Conservation (phyloP, 1,284 basidiomycete genomes). For the Vanrija sp. region DNA sequence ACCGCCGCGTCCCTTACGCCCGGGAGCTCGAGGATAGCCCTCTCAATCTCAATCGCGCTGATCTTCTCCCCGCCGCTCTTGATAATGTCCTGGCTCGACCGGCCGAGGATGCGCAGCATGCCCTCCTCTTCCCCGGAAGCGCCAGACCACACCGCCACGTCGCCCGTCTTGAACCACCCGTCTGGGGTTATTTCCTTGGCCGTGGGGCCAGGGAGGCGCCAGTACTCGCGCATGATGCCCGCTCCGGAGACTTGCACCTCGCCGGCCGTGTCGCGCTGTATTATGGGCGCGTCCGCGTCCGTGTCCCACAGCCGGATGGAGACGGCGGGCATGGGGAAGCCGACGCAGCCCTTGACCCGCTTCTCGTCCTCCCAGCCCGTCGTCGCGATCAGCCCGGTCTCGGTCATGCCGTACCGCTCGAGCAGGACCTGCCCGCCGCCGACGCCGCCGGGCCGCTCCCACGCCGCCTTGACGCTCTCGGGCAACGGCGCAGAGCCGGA, state of each 20-base stretch:
- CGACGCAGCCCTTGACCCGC: slow-evolving; percentile 40
- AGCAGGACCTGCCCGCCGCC: slow-evolving; percentile 41
- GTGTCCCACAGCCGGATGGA: slow-evolving; percentile 37
- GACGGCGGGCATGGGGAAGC: slow-evolving; percentile 33
- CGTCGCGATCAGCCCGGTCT: slow-evolving; percentile 43
- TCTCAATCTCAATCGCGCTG: slow-evolving; percentile 43
- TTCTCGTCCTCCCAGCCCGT: slow-evolving; percentile 38
- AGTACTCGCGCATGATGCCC: slow-evolving; percentile 43
- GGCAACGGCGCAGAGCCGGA: slow-evolving; percentile 44
- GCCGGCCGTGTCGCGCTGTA: slow-evolving; percentile 25
- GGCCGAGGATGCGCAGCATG: slow-evolving; percentile 33
- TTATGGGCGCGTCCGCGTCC: slow-evolving; percentile 14
- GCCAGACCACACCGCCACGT: slow-evolving; percentile 35
- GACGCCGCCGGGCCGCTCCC: slow-evolving; percentile 30
- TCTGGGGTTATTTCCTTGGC: slow-evolving; percentile 29
- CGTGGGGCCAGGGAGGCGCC: slow-evolving; percentile 37
- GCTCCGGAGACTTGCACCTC: slow-evolving; percentile 39
- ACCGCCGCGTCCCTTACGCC: slow-evolving; percentile 43
- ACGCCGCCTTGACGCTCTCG: slow-evolving; percentile 35
- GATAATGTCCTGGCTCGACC: slow-evolving; percentile 38
- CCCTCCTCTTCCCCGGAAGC: slow-evolving; percentile 21
- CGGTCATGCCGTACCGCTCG: slow-evolving; percentile 47
- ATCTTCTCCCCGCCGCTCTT: slow-evolving; percentile 45
- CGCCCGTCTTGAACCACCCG: slow-evolving; percentile 48
- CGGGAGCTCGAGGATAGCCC: slow-evolving; percentile 35